Evolutionary conservation across 352 stramenopile genomes (phyloP), one percentile per base, ranked within the genome.

Genomic region (Phytopythium mirpurense): DNA sequence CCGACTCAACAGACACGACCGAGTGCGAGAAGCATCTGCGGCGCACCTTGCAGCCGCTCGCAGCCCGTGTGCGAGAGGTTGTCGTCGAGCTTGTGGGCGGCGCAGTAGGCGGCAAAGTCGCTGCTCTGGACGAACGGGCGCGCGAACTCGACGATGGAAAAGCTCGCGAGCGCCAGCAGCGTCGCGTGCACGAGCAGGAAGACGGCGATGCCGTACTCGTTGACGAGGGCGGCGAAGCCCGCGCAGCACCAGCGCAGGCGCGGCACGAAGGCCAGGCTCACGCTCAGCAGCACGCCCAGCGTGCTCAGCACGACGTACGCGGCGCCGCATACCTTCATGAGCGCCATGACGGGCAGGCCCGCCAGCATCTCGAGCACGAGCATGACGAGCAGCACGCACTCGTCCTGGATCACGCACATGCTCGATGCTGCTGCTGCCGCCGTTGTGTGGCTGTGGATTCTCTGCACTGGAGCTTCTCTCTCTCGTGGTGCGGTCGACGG

Each of bases 381-480:
- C 67, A 80, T 66, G 27, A 37, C 54, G 37, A 80, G 56, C 27
- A 77, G 62, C 61, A 74, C 67, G 57, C 65, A 80, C 40, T 80
- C 67, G 49, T 80, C 70, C 23, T 66, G 63, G 37, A 80, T 56
- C 35, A 71, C 63, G 38, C 70, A 80, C 70, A 80, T 77, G 52
- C 16, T 16, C n/a, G 9, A 9, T 9, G 5, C 5, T 29, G 41
- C 14, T 47, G 14, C 23, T 26, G 18, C 35, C 29, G 29, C 29
- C 29, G 29, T 32, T 32, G 5, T 32, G 29, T 32, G 29, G 29
- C 29, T 9, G 29, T 32, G 29, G 5, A 9, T 32, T 32, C 9
- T 32, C 5, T 32, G 29, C 35, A 19, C 35, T 40, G 0, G 11
- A 2, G 11, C 12, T 19, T 4, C 5, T 40, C 16, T 2, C 11